These are phyloP conservation scores for Fusarium camptoceras DNA, from an alignment of 2,329 filamentous ascomycete genomes.

Conservation along the genomic window DNA sequence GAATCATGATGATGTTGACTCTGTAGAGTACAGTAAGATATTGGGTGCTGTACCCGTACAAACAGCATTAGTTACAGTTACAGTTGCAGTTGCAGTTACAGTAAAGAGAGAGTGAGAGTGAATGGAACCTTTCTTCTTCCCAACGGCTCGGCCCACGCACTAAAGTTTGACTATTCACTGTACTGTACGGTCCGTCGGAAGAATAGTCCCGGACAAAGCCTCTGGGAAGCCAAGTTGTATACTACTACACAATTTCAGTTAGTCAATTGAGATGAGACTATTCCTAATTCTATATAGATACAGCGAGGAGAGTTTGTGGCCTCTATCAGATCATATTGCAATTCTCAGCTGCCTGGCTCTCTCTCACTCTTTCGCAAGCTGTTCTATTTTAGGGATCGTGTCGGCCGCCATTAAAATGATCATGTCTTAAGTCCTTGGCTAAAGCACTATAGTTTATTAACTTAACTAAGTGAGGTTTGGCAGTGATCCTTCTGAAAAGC, in stretches of 20 bases:
- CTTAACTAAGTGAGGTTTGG: background rate
- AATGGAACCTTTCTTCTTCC: background rate
- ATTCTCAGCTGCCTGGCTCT: background rate
- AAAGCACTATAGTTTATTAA: background rate
- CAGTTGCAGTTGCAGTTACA: too few species aligned
- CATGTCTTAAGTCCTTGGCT: background rate
- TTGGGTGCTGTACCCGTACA: background rate
- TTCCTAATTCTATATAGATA: background rate
- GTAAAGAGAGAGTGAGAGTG: background rate
- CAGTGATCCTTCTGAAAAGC: background rate
- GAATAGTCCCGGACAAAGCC: background rate
- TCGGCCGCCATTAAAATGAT: background rate
- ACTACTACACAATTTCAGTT: background rate
- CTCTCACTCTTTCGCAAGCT: slow-evolving; percentile 5
- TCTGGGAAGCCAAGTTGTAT: background rate
- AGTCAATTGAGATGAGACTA: background rate
- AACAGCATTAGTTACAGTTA: background rate
- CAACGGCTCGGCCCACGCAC: slow-evolving; percentile 1
- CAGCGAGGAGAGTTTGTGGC: background rate
- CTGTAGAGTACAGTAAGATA: background rate
- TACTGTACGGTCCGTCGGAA: slow-evolving; percentile 6
- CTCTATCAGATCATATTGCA: background rate
- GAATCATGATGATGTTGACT: background rate
- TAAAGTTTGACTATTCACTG: background rate
- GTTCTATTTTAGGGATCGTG: background rate